Percentiles rank a stretch among this genome's conserved stretches.
These are phyloP conservation scores for Venturia asperata DNA, from an alignment of 2,329 filamentous ascomycete genomes.

Conservation along the genomic window DNA sequence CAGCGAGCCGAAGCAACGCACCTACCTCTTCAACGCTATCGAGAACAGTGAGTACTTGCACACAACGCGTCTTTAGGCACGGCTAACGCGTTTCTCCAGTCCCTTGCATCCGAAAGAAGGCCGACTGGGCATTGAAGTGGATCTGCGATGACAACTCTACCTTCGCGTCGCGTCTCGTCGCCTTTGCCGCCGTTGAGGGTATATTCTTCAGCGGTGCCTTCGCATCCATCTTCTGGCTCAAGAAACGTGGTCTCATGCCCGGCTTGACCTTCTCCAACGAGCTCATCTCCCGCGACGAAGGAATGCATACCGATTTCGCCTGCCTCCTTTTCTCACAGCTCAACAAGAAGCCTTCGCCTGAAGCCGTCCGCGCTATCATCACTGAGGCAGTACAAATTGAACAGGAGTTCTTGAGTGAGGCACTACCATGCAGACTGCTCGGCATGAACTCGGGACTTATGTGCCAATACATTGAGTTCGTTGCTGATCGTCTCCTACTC, in stretches of 20 bases:
- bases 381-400: constrained; percentile 90
- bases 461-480: constrained; percentile 99
- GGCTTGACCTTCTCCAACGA: constrained; percentile 99
- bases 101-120: constrained; percentile 96
- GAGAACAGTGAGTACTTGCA: constrained; percentile 67
- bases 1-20: constrained; percentile 90
- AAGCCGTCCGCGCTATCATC: constrained; percentile 80
- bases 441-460: constrained; percentile 97
- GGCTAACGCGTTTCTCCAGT: constrained; percentile 47
- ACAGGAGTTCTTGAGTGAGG: constrained; percentile 96
- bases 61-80: constrained; percentile 19
- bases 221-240: constrained; percentile 99
- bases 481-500: constrained; percentile 88
- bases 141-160: constrained; percentile 89
- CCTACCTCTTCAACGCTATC: constrained; percentile 95
- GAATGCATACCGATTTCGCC: constrained; percentile 98
- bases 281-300: constrained; percentile 98
- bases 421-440: constrained; percentile 82
- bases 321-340: constrained; percentile 97
- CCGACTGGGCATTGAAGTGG: constrained; percentile 94
- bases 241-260: constrained; percentile 99
- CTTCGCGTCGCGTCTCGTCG: constrained; percentile 90
- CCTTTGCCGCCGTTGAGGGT: constrained; percentile 95
- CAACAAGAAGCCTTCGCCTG: constrained; percentile 78
- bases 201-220: constrained; percentile 99